Base-by-base conservation (phyloP, 352 stramenopile genomes). In the Hyaloperonospora arabidopsidis region DNA sequence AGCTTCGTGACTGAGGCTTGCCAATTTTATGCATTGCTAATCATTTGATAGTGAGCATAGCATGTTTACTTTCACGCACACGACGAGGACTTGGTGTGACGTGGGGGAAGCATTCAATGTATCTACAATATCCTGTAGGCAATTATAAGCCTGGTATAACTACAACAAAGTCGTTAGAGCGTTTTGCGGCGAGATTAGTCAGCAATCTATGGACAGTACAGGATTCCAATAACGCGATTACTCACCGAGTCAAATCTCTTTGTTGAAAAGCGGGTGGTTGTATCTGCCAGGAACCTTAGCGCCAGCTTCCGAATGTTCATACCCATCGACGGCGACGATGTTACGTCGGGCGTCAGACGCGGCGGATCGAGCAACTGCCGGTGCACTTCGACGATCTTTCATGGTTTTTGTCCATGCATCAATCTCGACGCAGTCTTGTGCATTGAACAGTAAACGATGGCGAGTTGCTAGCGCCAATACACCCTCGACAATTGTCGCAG, bases 251-350 rank as follows among this genome's bases (percentile, higher is more conserved):
- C 54, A 79, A 5, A 68, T 13, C 25, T 87, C 69, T 25, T 65
- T 72, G 55, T 91, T 91, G 52, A 87, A 87, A 7, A 91, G 68
- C n/a, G 80, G 80, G 43, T 91, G 80, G 54, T 89, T 89, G 34
- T 64, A 70, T 40, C 66, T 63, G 0, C 80, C 80, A 5, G 59
- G 63, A 8, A 91, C 71, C 34, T 79, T 85, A 54, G 68, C 49
- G 22, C 67, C 73, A 59, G 81, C 74, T 62, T 89, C 66, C 0
- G 73, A 84, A 0, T 63, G 67, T 44, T 84, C 65, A 0, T 67
- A 79, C 17, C 59, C 54, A 28, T 49, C 57, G 14, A 63, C 19
- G 4, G 50, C 52, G 17, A 89, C 48, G 39, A 89, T 76, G 49
- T 91, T 91, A 54, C 79, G 76, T n/a, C 81, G 66, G 5, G 74